Conservation (phyloP, 1,139 yeast genomes). For the Yamadazyma buinensis region DNA sequence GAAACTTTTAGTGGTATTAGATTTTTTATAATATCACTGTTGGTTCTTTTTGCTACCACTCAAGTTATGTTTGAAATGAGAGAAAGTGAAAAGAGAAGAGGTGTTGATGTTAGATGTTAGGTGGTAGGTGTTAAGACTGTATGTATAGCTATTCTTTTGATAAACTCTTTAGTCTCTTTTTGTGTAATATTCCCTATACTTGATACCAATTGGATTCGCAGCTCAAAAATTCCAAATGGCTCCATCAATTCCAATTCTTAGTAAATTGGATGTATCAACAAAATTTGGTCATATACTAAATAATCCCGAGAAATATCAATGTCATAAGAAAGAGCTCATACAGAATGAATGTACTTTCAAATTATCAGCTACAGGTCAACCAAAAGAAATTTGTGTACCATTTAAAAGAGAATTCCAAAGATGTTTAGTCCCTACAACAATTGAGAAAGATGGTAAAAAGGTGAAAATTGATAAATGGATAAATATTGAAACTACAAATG, state of each 20-base stretch:
- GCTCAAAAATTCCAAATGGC: conserved; percentile 29
- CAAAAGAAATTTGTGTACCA: conserved; percentile 50
- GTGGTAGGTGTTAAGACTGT: no score
- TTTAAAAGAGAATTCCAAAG: conserved; percentile 51
- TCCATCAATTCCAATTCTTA: conserved; percentile 45
- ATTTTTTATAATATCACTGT: conserved; percentile 63
- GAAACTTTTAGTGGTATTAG: conserved; percentile 63
- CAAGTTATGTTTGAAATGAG: conserved; percentile 96
- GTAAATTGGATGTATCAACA: conserved; percentile 24
- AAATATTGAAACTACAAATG: conserved; percentile 43
- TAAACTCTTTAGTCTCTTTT: no score
- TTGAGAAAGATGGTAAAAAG: conserved; percentile 25
- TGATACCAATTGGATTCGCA: no score
- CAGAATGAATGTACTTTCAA: conserved; percentile 51
- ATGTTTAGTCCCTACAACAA: conserved; percentile 32
- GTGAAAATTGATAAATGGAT: conserved; percentile 26
- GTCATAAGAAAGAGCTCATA: conserved; percentile 40
- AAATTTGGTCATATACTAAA: conserved; percentile 25
- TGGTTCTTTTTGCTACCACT: conserved; percentile 72
- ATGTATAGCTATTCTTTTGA: no score
- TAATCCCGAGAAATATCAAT: conserved; percentile 32
- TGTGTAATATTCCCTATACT: no score
- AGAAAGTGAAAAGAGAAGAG: conserved; percentile 78
- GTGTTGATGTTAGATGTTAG: conserved; percentile 77
- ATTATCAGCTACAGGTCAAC: conserved; percentile 19